phyloP scores from a whole-genome alignment of 192 early-diverging fungal species.

The Phycomyces nitens region DNA sequence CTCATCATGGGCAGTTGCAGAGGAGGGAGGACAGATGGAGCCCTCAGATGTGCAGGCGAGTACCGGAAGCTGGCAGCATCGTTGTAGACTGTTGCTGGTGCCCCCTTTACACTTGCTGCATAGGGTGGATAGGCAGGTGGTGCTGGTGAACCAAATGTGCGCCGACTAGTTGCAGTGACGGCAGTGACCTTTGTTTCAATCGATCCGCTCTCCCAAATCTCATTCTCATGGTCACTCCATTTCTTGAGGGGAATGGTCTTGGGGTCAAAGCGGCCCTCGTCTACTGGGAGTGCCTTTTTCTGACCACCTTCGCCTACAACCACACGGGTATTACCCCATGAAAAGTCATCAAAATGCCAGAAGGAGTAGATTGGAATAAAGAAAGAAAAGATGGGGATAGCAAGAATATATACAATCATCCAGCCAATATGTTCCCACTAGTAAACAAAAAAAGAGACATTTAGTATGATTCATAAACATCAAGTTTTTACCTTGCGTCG shows the following conservation, averaged over 20 bases:
- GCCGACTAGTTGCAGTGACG: conserved; percentile 21
- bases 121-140: conserved; percentile 7
- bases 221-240: conserved; percentile 77
- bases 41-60: conserved; percentile 3
- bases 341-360: conserved; percentile 99
- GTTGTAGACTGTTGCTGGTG: conserved; percentile 1
- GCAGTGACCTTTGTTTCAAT: conserved; percentile 47
- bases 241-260: conserved; percentile 68
- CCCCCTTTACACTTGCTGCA: conserved; percentile 5
- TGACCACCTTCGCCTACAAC: conserved; percentile 83
- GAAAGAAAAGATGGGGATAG: conserved; percentile 86
- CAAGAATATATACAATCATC: conserved; percentile 94
- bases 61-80: conserved; percentile 12
- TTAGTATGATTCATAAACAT: neutral
- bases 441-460: conserved; percentile 2
- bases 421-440: conserved; percentile 90
- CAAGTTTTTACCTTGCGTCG: conserved; percentile 59
- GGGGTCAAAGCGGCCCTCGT: conserved; percentile 71
- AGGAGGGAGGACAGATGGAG: conserved; percentile 11
- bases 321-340: conserved; percentile 94
- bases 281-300: conserved; percentile 56
- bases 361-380: conserved; percentile 85
- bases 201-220: conserved; percentile 61
- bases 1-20: conserved; percentile 1
- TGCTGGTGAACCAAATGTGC: conserved; percentile 10